phyloP scores from a whole-genome alignment of 257 asterid genomes.

The Lycium barbarum region DNA sequence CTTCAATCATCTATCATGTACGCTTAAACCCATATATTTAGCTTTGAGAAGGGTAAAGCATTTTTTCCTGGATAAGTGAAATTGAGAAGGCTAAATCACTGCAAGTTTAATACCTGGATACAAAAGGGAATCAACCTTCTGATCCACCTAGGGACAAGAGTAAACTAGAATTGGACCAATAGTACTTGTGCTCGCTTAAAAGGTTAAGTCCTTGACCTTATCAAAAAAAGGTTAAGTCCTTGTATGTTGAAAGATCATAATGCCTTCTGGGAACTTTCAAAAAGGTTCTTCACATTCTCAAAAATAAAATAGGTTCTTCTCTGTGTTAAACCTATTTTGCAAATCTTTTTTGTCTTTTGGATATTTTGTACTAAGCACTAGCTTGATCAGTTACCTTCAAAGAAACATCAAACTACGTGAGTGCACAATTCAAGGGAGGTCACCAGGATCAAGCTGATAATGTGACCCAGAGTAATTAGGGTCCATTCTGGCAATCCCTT shows the following conservation, averaged over 20 bases:
- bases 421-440: not conserved
- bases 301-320: not conserved
- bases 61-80: not conserved
- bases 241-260: slow-evolving; percentile 3
- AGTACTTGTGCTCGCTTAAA: not conserved
- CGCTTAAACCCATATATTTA: not conserved
- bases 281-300: not conserved
- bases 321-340: not conserved
- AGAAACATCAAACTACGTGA: not conserved
- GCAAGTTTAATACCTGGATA: not conserved
- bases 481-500: not conserved
- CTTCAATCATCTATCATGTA: not conserved
- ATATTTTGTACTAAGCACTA: not conserved
- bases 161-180: not conserved
- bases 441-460: not conserved
- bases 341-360: not conserved
- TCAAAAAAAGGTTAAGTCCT: not conserved
- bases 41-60: not conserved
- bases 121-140: not conserved
- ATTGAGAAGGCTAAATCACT: not conserved
- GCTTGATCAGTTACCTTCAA: not conserved
- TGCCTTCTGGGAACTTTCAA: not conserved
- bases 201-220: not conserved
- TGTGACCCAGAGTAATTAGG: not conserved
- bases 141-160: not conserved